Base-by-base conservation (phyloP, 208 protist species). In the Phytomonas sp. region DNA sequence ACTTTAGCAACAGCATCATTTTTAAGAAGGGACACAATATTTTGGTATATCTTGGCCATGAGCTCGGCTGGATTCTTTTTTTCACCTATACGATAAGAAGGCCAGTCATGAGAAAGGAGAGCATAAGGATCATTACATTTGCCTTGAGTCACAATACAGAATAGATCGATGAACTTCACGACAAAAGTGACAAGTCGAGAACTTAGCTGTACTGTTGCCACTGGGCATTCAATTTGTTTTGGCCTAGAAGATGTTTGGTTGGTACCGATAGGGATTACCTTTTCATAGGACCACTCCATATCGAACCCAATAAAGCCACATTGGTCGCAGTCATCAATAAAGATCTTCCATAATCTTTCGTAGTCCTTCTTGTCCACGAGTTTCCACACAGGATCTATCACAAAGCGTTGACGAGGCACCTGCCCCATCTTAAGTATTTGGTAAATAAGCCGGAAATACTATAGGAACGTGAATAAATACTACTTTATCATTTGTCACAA, bases 131-230 rank as follows among this genome's bases (percentile, higher is more conserved):
- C 75, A 40, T 77, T 62, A 17, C 43, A 67, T 17, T 36, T 68
- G 8, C 70, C 74, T 4, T 74, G 65, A 31, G 68, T 37, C 7
- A 71, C 37, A 34, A 87, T 53, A 4, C 36, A 59, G 61, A 73
- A 70, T 28, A 90, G 31, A 36, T 90, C 79, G 59, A 63, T 77
- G 34, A 78, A 75, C 62, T 73, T 80, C 8, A 90, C 65, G 4
- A 90, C 72, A 60, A 90, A 56, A 4, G 84, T 82, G 32, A 71
- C 70, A 31, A 70, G 77, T 33, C 65, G 72, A 29, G 71, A 81
- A 66, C 81, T 84, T 29, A 90, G 77, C 72, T 90, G 84, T 32
- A 87, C 73, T 37, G 77, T 84, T 9, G 84, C 84, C 4, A 87
- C 81, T 29, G 73, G 76, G 2, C 75, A 6, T 17, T 51, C 40